phyloP scores from a whole-genome alignment of 768 basidiomycete genomes.

The Cystobasidium onofrii region DNA sequence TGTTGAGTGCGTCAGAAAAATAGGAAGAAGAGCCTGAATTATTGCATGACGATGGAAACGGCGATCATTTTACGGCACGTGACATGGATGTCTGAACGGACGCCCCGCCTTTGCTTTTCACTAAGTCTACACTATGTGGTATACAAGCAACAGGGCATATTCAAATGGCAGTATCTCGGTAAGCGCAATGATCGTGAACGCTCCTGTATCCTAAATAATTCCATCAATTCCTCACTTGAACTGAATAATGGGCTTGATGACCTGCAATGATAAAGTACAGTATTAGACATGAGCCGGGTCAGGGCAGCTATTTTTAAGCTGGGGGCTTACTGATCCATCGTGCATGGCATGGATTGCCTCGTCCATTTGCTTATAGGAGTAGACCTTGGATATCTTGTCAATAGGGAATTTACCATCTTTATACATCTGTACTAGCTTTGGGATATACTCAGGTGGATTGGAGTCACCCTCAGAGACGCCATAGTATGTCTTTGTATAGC shows the following conservation, averaged over 20 bases:
- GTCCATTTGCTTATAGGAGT: slow-evolving; percentile 39
- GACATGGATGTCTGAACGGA: no score
- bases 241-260: slow-evolving; percentile 30
- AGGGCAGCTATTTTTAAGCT: background rate
- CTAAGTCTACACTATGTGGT: no score
- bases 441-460: slow-evolving; percentile 40
- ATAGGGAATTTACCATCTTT: slow-evolving; percentile 42
- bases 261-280: slow-evolving; percentile 6
- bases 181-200: no score
- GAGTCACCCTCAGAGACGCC: slow-evolving; percentile 37
- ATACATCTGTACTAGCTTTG: slow-evolving; percentile 37
- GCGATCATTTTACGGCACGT: no score
- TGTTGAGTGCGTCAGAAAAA: background rate
- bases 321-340: background rate
- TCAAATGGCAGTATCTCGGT: no score
- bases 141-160: no score
- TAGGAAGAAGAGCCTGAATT: no score
- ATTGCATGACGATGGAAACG: no score
- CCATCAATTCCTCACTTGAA: background rate
- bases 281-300: no score
- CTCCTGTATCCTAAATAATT: no score
- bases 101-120: no score
- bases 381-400: slow-evolving; percentile 39
- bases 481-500: slow-evolving; percentile 13
- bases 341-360: slow-evolving; percentile 39